phyloP scores from a whole-genome alignment of 495 filamentous ascomycete genomes.

The Trichoderma orchidacearum region DNA sequence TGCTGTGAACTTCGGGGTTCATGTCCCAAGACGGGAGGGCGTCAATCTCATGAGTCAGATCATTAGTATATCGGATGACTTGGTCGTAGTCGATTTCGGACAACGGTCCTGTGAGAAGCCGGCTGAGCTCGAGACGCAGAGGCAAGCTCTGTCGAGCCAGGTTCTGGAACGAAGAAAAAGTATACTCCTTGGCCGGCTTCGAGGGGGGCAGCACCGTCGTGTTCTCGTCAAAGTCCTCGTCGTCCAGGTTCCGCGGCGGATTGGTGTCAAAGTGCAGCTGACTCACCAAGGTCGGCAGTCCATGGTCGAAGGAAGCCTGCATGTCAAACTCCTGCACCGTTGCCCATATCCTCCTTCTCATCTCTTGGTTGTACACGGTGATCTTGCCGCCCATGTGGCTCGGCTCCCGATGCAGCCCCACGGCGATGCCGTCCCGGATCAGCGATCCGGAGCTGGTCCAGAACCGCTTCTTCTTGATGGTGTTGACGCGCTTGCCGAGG shows the following conservation, averaged over 20 bases:
- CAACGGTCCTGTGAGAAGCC: constrained; percentile 17
- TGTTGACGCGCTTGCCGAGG: constrained; percentile 29
- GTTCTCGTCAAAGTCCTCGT: constrained; percentile 28
- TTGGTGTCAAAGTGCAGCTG: constrained; percentile 22
- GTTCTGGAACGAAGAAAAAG: constrained; percentile 25
- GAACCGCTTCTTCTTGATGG: constrained; percentile 33
- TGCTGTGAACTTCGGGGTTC: constrained; percentile 3
- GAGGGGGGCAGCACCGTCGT: constrained; percentile 21
- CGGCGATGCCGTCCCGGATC: constrained; percentile 40
- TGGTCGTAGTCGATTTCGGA: constrained; percentile 25
- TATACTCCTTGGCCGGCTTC: constrained; percentile 19
- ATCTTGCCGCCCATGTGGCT: constrained; percentile 17
- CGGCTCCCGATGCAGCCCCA: constrained; percentile 43
- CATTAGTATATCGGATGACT: constrained; percentile 29
- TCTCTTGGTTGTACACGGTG: constrained; percentile 44
- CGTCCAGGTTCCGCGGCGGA: constrained; percentile 27
- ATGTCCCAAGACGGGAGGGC: constrained; percentile 27
- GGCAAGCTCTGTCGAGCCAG: constrained; percentile 22
- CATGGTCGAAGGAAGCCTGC: constrained; percentile 44
- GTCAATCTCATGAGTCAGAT: constrained; percentile 28
- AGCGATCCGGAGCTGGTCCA: constrained; percentile 43
- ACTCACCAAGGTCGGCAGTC: constrained; percentile 34
- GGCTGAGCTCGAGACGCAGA: constrained; percentile 27
- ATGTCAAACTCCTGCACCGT: constrained; percentile 47
- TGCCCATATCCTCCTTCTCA: constrained; percentile 51